Conservation (phyloP, 2,329 filamentous ascomycete species). For the Geoglossum cookeanum region DNA sequence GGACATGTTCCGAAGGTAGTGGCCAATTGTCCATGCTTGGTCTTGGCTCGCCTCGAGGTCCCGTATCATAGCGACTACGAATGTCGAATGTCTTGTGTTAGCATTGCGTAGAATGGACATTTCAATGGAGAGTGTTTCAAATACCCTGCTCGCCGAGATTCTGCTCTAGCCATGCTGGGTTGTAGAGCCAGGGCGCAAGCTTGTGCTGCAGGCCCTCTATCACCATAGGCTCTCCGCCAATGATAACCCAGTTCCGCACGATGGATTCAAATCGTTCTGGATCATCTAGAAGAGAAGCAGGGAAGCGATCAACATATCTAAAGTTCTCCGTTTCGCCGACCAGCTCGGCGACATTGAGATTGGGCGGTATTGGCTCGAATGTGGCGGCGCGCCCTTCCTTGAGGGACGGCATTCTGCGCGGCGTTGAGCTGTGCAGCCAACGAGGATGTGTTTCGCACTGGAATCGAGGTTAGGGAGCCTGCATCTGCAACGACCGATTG, state of each 20-base stretch:
- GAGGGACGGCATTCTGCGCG: not conserved
- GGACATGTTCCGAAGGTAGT: conserved; percentile 78
- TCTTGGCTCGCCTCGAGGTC: not conserved
- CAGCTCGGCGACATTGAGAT: conserved; percentile 57
- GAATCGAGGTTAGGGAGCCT: not conserved
- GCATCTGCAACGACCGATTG: not conserved
- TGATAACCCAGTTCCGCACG: conserved; percentile 63
- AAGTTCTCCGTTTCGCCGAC: conserved; percentile 72
- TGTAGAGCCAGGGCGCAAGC: conserved; percentile 63
- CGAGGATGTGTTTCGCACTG: not conserved
- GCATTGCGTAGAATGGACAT: not conserved
- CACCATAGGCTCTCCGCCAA: conserved; percentile 71
- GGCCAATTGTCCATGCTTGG: conserved; percentile 43
- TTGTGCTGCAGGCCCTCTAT: conserved; percentile 72
- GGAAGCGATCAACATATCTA: conserved; percentile 66
- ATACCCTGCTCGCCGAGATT: conserved; percentile 65
- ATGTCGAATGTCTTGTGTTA: not conserved
- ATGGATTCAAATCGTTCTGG: conserved; percentile 68
- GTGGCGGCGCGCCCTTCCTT: conserved; percentile 33
- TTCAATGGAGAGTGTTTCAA: conserved; percentile 13
- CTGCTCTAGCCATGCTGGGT: conserved; percentile 56
- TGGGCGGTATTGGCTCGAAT: conserved; percentile 77
- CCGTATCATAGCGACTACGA: not conserved
- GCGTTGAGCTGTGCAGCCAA: not conserved
- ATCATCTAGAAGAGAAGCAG: conserved; percentile 46